These are phyloP conservation scores for Jatropha curcas DNA, from an alignment of 345 rosid species.

Conservation along the genomic window DNA sequence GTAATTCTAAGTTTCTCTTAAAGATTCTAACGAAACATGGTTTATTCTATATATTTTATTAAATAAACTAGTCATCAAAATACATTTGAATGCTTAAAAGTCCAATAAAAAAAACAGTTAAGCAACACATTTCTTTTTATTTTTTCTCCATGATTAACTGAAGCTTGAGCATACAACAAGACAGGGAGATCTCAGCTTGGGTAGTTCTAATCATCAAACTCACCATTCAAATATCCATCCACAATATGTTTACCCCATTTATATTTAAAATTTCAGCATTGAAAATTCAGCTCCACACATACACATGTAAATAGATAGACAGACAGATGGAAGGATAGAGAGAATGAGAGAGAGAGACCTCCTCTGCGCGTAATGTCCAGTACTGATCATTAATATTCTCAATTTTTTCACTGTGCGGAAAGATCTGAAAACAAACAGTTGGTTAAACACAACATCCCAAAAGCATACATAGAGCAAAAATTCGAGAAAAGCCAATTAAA, in stretches of 20 bases:
- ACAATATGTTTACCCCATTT: neutral
- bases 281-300: neutral
- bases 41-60: neutral
- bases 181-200: neutral
- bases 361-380: conserved; percentile 98
- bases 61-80: neutral
- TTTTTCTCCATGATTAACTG: neutral
- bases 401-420: conserved; percentile 35
- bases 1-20: neutral
- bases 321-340: neutral
- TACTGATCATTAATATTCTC: conserved; percentile 87
- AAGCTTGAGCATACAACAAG: neutral
- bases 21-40: neutral
- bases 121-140: neutral
- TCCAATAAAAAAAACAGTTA: neutral
- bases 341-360: conserved; percentile 51
- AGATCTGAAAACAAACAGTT: conserved; percentile 30
- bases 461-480: neutral
- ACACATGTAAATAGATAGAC: neutral
- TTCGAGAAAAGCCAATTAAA: no score
- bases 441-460: conserved; percentile 13
- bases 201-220: neutral
- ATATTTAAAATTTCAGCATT: neutral
- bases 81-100: neutral
- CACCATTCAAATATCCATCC: neutral